Evolutionary conservation across 1,284 basidiomycete species (phyloP), one percentile per base, ranked within the genome.

Genomic region (Stygiomarasmius scandens): DNA sequence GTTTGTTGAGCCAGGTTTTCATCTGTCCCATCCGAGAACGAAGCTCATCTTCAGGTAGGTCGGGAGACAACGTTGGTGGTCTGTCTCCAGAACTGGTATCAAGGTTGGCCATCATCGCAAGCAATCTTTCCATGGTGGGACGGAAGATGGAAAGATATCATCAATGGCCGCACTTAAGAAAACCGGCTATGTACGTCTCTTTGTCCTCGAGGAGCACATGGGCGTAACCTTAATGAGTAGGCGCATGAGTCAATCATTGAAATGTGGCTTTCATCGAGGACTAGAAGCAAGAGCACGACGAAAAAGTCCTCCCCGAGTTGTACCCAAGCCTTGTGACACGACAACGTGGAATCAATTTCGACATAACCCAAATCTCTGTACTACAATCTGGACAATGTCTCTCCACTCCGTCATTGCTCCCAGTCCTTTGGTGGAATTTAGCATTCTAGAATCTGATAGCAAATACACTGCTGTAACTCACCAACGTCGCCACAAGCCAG

Each of bases 321-420:
- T n/a, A n/a, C n/a, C n/a, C n/a, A n/a, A n/a, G n/a, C n/a, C n/a
- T n/a, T n/a, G n/a, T 32, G 29, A 32, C 6, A 32, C 12, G 5
- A 32, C 6, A 32, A 32, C 5, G 12, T 6, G 12, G 12, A 12
- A 12, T 12, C 12, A 32, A 5, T 32, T 32, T 32, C 12, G 29
- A 32, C 29, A 32, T 16, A 41, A 41, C 38, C 38, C 38, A 41
- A 87, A 87, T 43, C 60, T 69, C 51, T 86, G 78, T 3, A 87
- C 86, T 9, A 90, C 88, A 44, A 89, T 79, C 55, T 81, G 70
- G 12, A 92, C 87, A 38, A 95, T 88, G 56, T 93, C 90, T 52
- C 71, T 78, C 95, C 95, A 97, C 66, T 96, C 94, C 1, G 88
- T 88, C 95, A 97, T 98, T 2, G 93, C 95, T 4, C 95, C 95